Evolutionary conservation across 1,139 yeast genomes (phyloP).

Genomic region (Kazachstania sp.): DNA sequence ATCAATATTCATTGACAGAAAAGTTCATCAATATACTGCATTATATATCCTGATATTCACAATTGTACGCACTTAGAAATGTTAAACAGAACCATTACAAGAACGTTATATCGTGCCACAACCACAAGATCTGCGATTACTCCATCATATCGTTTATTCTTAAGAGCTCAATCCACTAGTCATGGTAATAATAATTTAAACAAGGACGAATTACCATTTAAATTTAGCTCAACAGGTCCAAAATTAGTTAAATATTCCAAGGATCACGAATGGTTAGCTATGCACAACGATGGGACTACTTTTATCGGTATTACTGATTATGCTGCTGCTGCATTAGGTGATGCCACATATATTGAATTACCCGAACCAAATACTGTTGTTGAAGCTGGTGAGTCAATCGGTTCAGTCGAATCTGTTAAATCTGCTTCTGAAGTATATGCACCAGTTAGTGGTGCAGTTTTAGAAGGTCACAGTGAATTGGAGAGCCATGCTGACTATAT

Average conservation of each 20-base stretch:
- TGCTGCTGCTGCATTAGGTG: constrained; percentile 98
- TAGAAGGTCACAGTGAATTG: constrained; percentile 61
- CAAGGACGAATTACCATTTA: constrained; percentile 27
- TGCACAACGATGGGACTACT: constrained; percentile 72
- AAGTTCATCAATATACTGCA: too few species aligned
- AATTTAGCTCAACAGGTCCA: constrained; percentile 26
- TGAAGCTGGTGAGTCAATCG: constrained; percentile 72
- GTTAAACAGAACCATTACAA: not conserved
- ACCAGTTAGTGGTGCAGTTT: constrained; percentile 72
- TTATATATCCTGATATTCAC: too few species aligned
- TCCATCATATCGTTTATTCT: constrained; percentile 10
- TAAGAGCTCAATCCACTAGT: constrained; percentile 15
- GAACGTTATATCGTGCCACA: not conserved
- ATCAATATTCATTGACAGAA: constrained; percentile 3
- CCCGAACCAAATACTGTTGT: constrained; percentile 67
- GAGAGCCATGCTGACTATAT: constrained; percentile 68
- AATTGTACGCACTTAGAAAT: too few species aligned
- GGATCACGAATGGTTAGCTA: constrained; percentile 95
- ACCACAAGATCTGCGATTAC: not conserved
- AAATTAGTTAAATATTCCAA: constrained; percentile 55
- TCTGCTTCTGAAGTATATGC: constrained; percentile 88
- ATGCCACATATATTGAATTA: constrained; percentile 87
- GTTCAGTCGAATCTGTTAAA: constrained; percentile 92
- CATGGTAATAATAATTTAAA: constrained; percentile 19
- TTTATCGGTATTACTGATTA: constrained; percentile 89